These are phyloP conservation scores for Coemansia sp. DNA, from an alignment of 192 early-diverging fungal genomes.

Conservation along the genomic window DNA sequence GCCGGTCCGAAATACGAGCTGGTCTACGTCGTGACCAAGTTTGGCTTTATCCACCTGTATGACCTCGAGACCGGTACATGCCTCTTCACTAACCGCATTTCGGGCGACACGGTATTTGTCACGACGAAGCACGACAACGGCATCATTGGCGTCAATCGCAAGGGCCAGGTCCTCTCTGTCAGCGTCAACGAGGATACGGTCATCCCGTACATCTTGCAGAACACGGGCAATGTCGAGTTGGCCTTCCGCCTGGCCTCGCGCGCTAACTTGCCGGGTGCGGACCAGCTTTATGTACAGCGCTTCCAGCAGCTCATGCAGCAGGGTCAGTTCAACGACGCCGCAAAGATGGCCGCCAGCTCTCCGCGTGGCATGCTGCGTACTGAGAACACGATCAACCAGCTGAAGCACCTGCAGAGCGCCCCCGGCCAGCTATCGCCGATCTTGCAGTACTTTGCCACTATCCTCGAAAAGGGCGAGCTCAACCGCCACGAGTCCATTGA, in stretches of 20 bases:
- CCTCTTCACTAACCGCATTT: constrained; percentile 98
- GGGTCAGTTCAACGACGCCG: constrained; percentile 85
- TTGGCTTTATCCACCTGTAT: constrained; percentile 96
- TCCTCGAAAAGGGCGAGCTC: constrained; percentile 92
- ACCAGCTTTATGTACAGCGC: constrained; percentile 87
- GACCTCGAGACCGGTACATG: constrained; percentile 94
- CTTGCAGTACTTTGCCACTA: constrained; percentile 96
- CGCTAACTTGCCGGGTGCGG: constrained; percentile 90
- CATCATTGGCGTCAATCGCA: constrained; percentile 94
- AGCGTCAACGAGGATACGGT: constrained; percentile 88
- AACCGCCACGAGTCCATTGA: constrained; percentile 97
- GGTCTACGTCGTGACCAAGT: constrained; percentile 96
- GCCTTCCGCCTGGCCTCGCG: constrained; percentile 90
- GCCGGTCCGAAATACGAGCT: constrained; percentile 92
- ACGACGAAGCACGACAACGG: constrained; percentile 92
- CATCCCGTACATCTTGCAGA: constrained; percentile 89
- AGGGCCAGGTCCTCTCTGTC: constrained; percentile 95
- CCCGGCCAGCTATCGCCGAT: constrained; percentile 89
- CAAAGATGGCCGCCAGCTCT: constrained; percentile 94
- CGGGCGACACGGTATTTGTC: constrained; percentile 98
- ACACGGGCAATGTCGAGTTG: constrained; percentile 83
- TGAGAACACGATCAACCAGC: constrained; percentile 90
- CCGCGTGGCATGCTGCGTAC: constrained; percentile 96
- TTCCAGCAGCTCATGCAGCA: constrained; percentile 84
- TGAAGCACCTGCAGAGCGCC: constrained; percentile 79